A percentile compares a stretch with the other conserved stretches of the same genome.
Conservation (phyloP, 2,329 filamentous ascomycete genomes). For the Colletotrichum tofieldiae region DNA sequence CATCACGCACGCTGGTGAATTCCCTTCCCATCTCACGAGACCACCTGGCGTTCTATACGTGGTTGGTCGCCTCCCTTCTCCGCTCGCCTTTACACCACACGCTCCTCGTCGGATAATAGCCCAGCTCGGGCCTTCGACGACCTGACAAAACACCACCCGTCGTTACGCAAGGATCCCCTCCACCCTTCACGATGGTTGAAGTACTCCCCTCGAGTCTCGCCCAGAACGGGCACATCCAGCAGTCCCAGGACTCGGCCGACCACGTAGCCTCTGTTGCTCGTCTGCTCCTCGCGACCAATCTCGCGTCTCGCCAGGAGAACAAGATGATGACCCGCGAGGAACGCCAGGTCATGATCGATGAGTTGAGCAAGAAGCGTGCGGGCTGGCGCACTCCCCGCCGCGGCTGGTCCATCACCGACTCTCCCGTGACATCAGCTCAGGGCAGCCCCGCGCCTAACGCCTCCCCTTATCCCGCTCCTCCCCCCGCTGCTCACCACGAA, state of each 20-base stretch:
- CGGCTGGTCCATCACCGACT: slow-evolving; percentile 65
- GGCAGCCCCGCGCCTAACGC: slow-evolving; percentile 29
- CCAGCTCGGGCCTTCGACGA: slow-evolving; percentile 24
- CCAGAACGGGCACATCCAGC: slow-evolving; percentile 40
- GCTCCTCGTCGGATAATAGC: slow-evolving; percentile 24
- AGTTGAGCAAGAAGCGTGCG: slow-evolving; percentile 55
- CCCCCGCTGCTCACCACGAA: slow-evolving; percentile 10
- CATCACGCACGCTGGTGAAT: slow-evolving; percentile 9
- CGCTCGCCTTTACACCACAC: slow-evolving; percentile 16
- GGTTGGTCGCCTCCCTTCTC: slow-evolving; percentile 19
- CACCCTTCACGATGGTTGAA: slow-evolving; percentile 51
- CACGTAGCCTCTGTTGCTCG: slow-evolving; percentile 43
- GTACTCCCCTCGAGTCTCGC: slow-evolving; percentile 47
- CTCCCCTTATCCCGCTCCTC: slow-evolving; percentile 18
- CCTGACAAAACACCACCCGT: not conserved
- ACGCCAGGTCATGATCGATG: slow-evolving; percentile 56
- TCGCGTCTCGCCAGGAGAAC: slow-evolving; percentile 42
- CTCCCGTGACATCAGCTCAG: slow-evolving; percentile 47
- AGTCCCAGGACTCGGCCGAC: slow-evolving; percentile 39
- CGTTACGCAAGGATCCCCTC: slow-evolving; percentile 12
- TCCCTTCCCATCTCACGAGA: slow-evolving; percentile 11
- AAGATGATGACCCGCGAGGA: slow-evolving; percentile 59
- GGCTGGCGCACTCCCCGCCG: slow-evolving; percentile 59
- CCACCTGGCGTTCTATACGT: slow-evolving; percentile 11
- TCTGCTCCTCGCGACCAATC: slow-evolving; percentile 42